Evolutionary conservation across 2,329 filamentous ascomycete genomes (phyloP).

Genomic region (Cladophialophora immunda): DNA sequence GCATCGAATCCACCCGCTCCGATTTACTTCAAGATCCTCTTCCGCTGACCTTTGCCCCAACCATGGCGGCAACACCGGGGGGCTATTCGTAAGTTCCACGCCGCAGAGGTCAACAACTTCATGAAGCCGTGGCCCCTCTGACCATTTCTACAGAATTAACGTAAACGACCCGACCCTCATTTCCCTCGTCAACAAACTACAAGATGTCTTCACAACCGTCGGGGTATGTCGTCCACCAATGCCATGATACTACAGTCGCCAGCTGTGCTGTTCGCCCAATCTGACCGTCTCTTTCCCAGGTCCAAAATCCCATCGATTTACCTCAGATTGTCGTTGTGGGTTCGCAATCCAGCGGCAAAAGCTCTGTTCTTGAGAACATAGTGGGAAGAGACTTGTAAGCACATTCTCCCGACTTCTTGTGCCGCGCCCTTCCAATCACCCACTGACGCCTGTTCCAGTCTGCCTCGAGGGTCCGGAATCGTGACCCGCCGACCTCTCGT

Average conservation of each 20-base stretch:
- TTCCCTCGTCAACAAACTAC: slow-evolving; percentile 95
- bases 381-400: slow-evolving; percentile 98
- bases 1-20: slow-evolving; percentile 25
- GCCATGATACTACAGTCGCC: slow-evolving; percentile 15
- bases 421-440: slow-evolving; percentile 36
- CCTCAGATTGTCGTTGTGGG: slow-evolving; percentile 98
- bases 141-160: slow-evolving; percentile 65
- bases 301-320: slow-evolving; percentile 98
- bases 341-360: slow-evolving; percentile 99
- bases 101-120: slow-evolving; percentile 38
- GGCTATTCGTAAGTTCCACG: slow-evolving; percentile 54
- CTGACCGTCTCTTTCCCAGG: slow-evolving; percentile 58
- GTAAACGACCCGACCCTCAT: slow-evolving; percentile 76
- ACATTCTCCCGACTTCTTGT: slow-evolving; percentile 32
- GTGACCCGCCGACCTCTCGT: slow-evolving; percentile 95
- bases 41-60: slow-evolving; percentile 42
- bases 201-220: slow-evolving; percentile 98
- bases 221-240: slow-evolving; percentile 66
- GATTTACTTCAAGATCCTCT: slow-evolving; percentile 28
- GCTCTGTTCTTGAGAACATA: slow-evolving; percentile 98
- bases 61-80: slow-evolving; percentile 54
- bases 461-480: slow-evolving; percentile 96
- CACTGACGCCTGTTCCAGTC: slow-evolving; percentile 62
- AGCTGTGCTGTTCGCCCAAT: slow-evolving; percentile 43
- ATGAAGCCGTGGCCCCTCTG: background rate